Evolutionary conservation across 371 early-diverging fungal genomes (phyloP).

Genomic region (Batkoa obscura): DNA sequence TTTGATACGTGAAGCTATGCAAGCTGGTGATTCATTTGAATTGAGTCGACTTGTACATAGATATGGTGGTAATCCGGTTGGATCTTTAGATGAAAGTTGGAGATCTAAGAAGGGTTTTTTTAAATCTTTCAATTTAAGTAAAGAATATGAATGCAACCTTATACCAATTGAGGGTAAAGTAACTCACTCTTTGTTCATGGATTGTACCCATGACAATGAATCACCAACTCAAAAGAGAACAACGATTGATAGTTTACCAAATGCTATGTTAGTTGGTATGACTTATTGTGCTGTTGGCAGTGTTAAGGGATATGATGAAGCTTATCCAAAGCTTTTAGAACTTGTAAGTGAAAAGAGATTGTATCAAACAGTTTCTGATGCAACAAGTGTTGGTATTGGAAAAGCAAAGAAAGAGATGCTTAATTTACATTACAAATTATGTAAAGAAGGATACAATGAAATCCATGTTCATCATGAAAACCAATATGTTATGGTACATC

Average conservation of each 20-base stretch:
- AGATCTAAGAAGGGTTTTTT: slow-evolving; percentile 8
- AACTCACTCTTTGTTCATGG: slow-evolving; percentile 92
- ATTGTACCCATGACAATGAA: slow-evolving; percentile 97
- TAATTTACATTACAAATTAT: slow-evolving; percentile 57
- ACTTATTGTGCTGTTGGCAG: slow-evolving; percentile 79
- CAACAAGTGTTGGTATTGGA: slow-evolving; percentile 32
- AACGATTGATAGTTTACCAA: slow-evolving; percentile 67
- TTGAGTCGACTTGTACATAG: slow-evolving; percentile 71
- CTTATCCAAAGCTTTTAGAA: slow-evolving; percentile 67
- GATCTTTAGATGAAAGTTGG: slow-evolving; percentile 41
- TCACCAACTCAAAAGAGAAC: slow-evolving; percentile 80
- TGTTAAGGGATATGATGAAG: slow-evolving; percentile 90
- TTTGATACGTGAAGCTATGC: slow-evolving; percentile 91
- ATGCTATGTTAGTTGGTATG: slow-evolving; percentile 80
- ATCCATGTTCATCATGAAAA: slow-evolving; percentile 88
- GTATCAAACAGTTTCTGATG: slow-evolving; percentile 32
- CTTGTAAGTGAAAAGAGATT: slow-evolving; percentile 68
- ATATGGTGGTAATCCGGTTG: slow-evolving; percentile 74
- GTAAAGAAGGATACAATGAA: slow-evolving; percentile 63
- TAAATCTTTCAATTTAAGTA: not conserved
- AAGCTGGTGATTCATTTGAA: slow-evolving; percentile 85
- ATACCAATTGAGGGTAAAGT: slow-evolving; percentile 18
- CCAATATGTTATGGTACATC: slow-evolving; percentile 70
- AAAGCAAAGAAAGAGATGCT: slow-evolving; percentile 53
- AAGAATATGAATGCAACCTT: slow-evolving; percentile 10